phyloP scores from a whole-genome alignment of 192 early-diverging fungal species.

The Gonapodya prolifera region DNA sequence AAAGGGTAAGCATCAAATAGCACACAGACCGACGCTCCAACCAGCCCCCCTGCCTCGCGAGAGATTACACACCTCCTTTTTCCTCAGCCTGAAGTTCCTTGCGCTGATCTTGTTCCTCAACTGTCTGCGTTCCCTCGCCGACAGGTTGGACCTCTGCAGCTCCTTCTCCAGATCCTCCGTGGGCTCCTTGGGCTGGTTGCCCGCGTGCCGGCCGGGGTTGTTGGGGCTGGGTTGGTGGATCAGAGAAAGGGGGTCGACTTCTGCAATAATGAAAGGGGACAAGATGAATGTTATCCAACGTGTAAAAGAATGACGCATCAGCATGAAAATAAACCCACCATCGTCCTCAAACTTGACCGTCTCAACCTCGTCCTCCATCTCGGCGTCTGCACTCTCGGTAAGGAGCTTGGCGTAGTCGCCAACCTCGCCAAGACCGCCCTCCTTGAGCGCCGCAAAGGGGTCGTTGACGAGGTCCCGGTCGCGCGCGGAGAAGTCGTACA shows the following conservation, averaged over 20 bases:
- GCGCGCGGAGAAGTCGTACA: not conserved
- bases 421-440: not conserved
- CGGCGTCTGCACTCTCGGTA: not conserved
- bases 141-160: conserved; percentile 14
- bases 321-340: not conserved
- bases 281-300: not conserved
- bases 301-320: not conserved
- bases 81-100: conserved; percentile 67
- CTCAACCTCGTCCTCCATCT: not conserved
- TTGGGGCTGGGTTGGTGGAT: not conserved
- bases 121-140: conserved; percentile 65
- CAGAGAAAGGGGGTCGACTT: not conserved
- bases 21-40: not conserved
- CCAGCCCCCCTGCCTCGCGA: not conserved
- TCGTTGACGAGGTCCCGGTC: not conserved
- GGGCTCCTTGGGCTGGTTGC: not conserved
- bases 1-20: not conserved
- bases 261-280: not conserved
- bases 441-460: not conserved
- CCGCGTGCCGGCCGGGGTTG: not conserved
- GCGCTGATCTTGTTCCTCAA: conserved; percentile 79
- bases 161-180: conserved; percentile 3
- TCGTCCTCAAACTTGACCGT: not conserved
- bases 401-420: not conserved
- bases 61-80: conserved; percentile 38